Evolutionary conservation across 208 protist genomes (phyloP), one percentile per base, ranked within the genome.

Genomic region (Vickermania ingenoplastis): DNA sequence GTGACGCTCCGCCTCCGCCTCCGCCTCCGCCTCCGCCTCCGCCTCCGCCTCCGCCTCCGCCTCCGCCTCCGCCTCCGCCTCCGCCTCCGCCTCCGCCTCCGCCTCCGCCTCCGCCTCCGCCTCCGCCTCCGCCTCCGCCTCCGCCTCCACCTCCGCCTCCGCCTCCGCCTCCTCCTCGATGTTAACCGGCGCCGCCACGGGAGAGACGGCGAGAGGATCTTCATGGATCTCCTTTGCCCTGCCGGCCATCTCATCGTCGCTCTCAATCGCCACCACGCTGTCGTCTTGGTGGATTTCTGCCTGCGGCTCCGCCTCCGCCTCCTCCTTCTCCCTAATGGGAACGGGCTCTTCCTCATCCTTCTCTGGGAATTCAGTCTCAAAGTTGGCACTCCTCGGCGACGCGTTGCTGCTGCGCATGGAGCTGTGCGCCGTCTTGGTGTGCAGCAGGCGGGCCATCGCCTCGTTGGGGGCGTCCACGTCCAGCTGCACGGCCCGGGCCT

Each of bases 41-140:
- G 57, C 52, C 4, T 4, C n/a, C 22, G 57, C 22, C 25, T 4
- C 23, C 13, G n/a, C 67, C n/a, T 54, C 60, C 1, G 63, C 61
- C 50, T 31, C 54, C 7, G 57, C 3, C 26, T 41, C 17, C 48
- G 23, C 51, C 24, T 49, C 53, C 24, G 31, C 36, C 41, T 65
- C 53, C 27, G 50, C 30, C 1, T 2, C 59, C 1, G 65, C 50
- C 23, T 63, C 31, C 21, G n/a, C n/a, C n/a, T 25, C 26, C 2
- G 2, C 3, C 30, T 59, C 53, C 27, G 31, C 53, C 14, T 3
- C 4, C 3, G 50, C 60, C 27, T 56, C 13, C 2, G 24, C 24
- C 17, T 7, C 30, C 29, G 29, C 53, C 2, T 14, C 28, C 3
- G 52, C 53, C 11, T 1, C 50, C 50, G 48, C 36, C 7, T 30